Conservation (phyloP, 2,329 filamentous ascomycete genomes). For the Fonsecaea monophora region DNA sequence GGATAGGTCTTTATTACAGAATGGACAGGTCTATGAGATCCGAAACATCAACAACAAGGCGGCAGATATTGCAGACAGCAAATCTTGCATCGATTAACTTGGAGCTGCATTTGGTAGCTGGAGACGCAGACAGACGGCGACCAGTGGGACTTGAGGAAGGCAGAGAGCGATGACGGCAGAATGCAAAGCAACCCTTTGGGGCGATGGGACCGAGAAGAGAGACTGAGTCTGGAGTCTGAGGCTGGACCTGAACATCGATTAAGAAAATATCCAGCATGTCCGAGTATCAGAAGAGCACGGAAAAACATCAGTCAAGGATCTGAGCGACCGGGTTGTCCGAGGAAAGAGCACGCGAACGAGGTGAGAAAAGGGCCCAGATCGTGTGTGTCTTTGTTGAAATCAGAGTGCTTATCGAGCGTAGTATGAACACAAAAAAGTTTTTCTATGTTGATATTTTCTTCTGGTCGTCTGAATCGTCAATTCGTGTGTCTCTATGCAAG, state of each 20-base stretch:
- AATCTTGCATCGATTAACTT: slow-evolving; percentile 22
- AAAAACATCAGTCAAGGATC: background rate
- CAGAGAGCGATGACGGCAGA: background rate
- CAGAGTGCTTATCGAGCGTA: slow-evolving; percentile 21
- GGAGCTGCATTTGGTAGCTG: slow-evolving; percentile 25
- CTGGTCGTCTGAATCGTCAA: background rate
- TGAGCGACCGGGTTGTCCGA: background rate
- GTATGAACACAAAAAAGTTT: slow-evolving; percentile 22
- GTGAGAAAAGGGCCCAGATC: background rate
- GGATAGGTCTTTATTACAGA: slow-evolving; percentile 6
- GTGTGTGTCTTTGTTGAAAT: background rate
- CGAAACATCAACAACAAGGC: slow-evolving; percentile 9
- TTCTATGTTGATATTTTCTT: slow-evolving; percentile 3
- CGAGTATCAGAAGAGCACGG: background rate
- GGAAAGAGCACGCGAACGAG: slow-evolving; percentile 3
- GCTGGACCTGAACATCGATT: background rate
- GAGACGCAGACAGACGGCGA: background rate
- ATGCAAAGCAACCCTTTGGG: background rate
- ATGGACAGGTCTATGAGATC: background rate
- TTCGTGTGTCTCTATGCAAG: background rate
- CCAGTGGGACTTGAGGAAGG: background rate
- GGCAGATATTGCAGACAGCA: slow-evolving; percentile 9
- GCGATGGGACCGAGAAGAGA: background rate
- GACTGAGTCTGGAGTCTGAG: background rate
- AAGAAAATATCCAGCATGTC: background rate